A percentile compares a stretch with the other conserved stretches of the same genome.
These are phyloP conservation scores for Fomitopsis schrenkii DNA, from an alignment of 1,284 basidiomycete species.

Conservation along the genomic window DNA sequence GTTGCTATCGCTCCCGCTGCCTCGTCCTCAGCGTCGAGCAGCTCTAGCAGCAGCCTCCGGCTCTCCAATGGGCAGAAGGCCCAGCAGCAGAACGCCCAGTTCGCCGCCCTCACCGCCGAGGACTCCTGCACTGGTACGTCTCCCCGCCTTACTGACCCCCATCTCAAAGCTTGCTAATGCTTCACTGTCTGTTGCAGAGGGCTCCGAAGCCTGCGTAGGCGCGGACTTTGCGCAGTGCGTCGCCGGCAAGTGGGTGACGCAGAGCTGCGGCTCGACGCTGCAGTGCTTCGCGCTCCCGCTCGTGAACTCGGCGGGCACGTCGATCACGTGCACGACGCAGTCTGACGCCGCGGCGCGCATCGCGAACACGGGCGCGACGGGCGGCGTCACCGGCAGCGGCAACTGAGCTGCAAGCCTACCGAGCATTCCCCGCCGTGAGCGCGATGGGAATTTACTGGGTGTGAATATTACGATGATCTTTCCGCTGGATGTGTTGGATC, in stretches of 20 bases:
- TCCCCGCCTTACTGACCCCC: not conserved
- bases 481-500: not conserved
- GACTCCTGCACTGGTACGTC: conserved; percentile 35
- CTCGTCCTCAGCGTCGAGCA: conserved; percentile 16
- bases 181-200: conserved; percentile 25
- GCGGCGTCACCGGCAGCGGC: conserved; percentile 29
- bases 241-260: conserved; percentile 37
- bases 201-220: conserved; percentile 35
- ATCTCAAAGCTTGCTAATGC: not conserved
- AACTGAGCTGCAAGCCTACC: not conserved
- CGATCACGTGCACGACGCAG: conserved; percentile 48
- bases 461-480: not conserved
- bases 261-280: conserved; percentile 35
- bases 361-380: conserved; percentile 44
- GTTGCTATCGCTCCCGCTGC: not conserved
- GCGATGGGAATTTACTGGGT: not conserved
- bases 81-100: conserved; percentile 47
- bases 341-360: conserved; percentile 52
- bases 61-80: conserved; percentile 45
- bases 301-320: conserved; percentile 53
- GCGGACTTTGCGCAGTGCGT: conserved; percentile 40
- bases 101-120: conserved; percentile 35
- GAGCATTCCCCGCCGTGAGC: not conserved
- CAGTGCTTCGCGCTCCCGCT: conserved; percentile 56
- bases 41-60: conserved; percentile 24